A percentile compares a stretch with the other conserved stretches of the same genome.
These are phyloP conservation scores for Saccharum officinarum DNA, from an alignment of 176 grass and related monocot species.

Conservation along the genomic window DNA sequence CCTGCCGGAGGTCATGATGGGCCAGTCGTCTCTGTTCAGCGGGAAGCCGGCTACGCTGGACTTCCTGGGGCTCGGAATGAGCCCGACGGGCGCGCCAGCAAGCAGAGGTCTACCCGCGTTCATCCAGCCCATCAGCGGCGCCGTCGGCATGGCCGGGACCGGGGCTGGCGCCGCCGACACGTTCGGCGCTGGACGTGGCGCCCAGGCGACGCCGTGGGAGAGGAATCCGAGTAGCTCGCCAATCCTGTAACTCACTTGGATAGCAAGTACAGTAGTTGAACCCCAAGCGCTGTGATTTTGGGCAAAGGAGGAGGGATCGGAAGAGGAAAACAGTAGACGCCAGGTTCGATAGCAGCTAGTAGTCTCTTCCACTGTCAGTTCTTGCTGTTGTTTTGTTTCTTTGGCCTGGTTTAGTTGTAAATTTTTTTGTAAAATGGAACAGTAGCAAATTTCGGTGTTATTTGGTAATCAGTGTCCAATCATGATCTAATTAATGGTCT, in stretches of 20 bases:
- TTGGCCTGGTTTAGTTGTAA: too few relatives aligned
- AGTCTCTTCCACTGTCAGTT: constrained; percentile 13
- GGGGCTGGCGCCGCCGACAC: constrained; percentile 27
- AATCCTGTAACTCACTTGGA: constrained; percentile 41
- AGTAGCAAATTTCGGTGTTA: too few relatives aligned
- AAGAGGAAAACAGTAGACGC: constrained; percentile 31
- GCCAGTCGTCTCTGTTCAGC: constrained; percentile 58
- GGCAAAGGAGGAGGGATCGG: background rate
- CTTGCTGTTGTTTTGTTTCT: constrained; percentile 33
- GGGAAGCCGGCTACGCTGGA: constrained; percentile 86
- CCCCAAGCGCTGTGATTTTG: constrained; percentile 33
- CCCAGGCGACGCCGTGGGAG: constrained; percentile 41
- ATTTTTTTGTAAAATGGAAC: too few relatives aligned
- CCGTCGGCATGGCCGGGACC: constrained; percentile 50
- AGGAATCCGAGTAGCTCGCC: constrained; percentile 51
- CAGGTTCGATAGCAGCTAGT: constrained; percentile 11
- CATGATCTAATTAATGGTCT: too few relatives aligned
- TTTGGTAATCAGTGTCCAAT: too few relatives aligned
- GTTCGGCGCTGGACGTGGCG: constrained; percentile 26
- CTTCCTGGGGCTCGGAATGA: constrained; percentile 83
- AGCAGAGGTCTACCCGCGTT: constrained; percentile 57
- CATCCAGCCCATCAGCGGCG: constrained; percentile 65
- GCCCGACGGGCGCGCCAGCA: constrained; percentile 40
- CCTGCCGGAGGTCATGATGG: constrained; percentile 80
- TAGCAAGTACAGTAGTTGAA: background rate